Evolutionary conservation across 768 basidiomycete genomes (phyloP), one percentile per base, ranked within the genome.

Genomic region (Collybia sp.): DNA sequence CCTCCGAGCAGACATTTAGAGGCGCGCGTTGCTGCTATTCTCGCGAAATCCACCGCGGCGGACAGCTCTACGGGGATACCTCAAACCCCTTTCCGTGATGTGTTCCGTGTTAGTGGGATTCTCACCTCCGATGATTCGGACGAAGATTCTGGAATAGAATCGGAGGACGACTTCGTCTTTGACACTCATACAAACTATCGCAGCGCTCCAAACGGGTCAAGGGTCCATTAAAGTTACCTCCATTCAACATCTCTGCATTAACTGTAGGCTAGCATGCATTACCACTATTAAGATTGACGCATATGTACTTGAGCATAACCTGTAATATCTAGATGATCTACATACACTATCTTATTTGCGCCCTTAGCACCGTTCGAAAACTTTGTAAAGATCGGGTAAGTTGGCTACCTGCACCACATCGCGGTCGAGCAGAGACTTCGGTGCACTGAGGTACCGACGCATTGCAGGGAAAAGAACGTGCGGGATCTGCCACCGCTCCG

Each of bases 401-500:
- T 80, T 87, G 9, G 96, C 93, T 15, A 95, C 80, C 64, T 94
- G 89, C 2, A 91, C 81, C 4, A 97, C 82, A 56, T 91, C 88
- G 19, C 67, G 59, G 53, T 84, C 87, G 42, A 85, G 71, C 48
- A 85, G 68, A 2, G 76, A 77, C 60, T 77, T 85, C 6, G 75
- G 92, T 38, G 82, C 79, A 5, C 68, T 62, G 11, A 95, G 67
- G 62, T 95, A 88, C 44, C 80, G 77, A 47, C 89, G 78, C 70
- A 93, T 79, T 0, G 85, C 80, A 5, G 93, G 93, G 61, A 96
- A 96, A 25, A 98, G 60, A 15, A 93, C 73, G 59, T 99, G 92
- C 61, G 97, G 83, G 20, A 95, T 80, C 61, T 94, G 90, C 88
- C 92, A 96, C 40, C 71, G 68, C 51, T 81, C 79, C 1, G 84